Conservation (phyloP, 257 asterid genomes). For the Plantago elongata region DNA sequence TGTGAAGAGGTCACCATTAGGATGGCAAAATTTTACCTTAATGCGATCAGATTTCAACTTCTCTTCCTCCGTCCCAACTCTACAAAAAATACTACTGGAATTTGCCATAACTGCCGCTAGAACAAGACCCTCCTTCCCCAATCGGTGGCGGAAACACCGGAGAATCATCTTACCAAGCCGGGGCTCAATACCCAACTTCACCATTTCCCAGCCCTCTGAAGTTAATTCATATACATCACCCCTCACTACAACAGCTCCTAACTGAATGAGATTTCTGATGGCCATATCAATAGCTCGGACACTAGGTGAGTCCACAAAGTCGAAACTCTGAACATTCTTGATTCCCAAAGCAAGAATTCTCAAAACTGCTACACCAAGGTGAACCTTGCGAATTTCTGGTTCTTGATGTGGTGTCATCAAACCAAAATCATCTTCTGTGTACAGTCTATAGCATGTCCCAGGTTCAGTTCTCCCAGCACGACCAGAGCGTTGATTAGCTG, state of each 20-base stretch:
- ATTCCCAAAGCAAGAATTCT: slow-evolving; percentile 84
- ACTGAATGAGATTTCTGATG: slow-evolving; percentile 58
- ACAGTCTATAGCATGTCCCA: slow-evolving; percentile 81
- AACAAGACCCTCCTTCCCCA: slow-evolving; percentile 84
- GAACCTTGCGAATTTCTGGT: slow-evolving; percentile 89
- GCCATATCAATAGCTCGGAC: slow-evolving; percentile 70
- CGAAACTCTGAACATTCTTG: slow-evolving; percentile 60
- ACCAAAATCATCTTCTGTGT: slow-evolving; percentile 56
- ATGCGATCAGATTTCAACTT: slow-evolving; percentile 75
- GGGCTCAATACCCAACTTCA: slow-evolving; percentile 92
- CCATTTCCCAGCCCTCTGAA: slow-evolving; percentile 53
- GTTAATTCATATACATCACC: slow-evolving; percentile 47
- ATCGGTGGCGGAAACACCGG: slow-evolving; percentile 42
- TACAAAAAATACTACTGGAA: slow-evolving; percentile 82
- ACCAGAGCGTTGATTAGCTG: slow-evolving; percentile 94
- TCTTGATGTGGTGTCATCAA: slow-evolving; percentile 67
- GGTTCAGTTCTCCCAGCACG: slow-evolving; percentile 98
- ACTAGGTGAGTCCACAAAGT: slow-evolving; percentile 85
- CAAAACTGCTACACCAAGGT: slow-evolving; percentile 88
- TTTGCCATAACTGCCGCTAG: slow-evolving; percentile 96
- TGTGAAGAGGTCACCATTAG: slow-evolving; percentile 84
- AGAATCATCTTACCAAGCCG: slow-evolving; percentile 82
- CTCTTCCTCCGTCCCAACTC: slow-evolving; percentile 67
- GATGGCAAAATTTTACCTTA: slow-evolving; percentile 90
- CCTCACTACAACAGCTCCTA: slow-evolving; percentile 55